Evolutionary conservation across 495 filamentous ascomycete genomes (phyloP).

Genomic region (Pyrenula aspistea): DNA sequence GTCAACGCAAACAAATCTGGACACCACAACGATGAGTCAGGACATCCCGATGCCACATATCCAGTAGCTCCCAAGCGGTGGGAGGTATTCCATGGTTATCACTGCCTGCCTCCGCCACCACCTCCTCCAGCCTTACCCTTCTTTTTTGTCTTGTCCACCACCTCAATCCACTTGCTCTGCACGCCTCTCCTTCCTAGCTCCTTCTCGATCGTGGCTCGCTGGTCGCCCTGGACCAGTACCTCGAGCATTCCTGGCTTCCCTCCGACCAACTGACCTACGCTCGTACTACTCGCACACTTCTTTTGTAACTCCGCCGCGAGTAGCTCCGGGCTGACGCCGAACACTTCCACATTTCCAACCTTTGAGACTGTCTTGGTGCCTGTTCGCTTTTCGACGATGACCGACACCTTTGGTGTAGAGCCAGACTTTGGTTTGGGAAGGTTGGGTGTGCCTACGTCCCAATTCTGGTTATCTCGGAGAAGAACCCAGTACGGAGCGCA

Average conservation of each 20-base stretch:
- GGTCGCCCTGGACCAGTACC: constrained; percentile 59
- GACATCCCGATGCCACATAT: no score
- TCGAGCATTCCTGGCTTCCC: constrained; percentile 57
- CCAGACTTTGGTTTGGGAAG: constrained; percentile 52
- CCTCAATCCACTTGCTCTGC: constrained; percentile 43
- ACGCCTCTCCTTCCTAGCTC: constrained; percentile 52
- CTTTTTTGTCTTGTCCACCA: constrained; percentile 60
- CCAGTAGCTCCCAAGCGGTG: no score
- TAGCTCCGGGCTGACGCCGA: constrained; percentile 44
- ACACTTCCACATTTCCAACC: constrained; percentile 49
- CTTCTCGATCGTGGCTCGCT: constrained; percentile 45
- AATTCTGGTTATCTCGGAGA: constrained; percentile 37
- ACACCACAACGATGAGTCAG: no score
- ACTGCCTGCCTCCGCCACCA: background rate
- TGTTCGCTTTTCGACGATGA: constrained; percentile 52
- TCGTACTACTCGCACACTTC: constrained; percentile 59
- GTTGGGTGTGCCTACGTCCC: constrained; percentile 17
- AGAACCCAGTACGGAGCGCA: constrained; percentile 41
- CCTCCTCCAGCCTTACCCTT: constrained; percentile 19
- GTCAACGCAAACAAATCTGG: no score
- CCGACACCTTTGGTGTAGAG: constrained; percentile 41
- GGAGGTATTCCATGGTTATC: no score
- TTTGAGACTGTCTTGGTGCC: constrained; percentile 60
- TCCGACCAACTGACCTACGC: constrained; percentile 48
- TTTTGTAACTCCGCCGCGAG: constrained; percentile 61